phyloP scores from a whole-genome alignment of 805 yeast genomes.

The Nakazawaea sp. region DNA sequence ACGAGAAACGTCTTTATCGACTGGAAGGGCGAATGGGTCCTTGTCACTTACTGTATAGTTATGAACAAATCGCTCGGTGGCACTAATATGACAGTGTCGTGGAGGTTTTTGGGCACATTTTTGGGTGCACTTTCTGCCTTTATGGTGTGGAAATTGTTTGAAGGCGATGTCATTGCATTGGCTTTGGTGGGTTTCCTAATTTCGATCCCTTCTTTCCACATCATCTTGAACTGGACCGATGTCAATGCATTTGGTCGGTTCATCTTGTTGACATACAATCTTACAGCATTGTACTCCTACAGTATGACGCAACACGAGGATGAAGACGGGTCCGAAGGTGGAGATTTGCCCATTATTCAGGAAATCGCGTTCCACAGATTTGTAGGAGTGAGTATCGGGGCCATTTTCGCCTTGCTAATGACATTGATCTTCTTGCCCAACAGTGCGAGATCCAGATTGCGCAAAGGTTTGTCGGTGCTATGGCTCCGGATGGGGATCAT shows the following conservation, averaged over 20 bases:
- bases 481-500: constrained; percentile 79
- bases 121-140: constrained; percentile 63
- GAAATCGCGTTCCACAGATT: constrained; percentile 79
- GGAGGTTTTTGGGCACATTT: constrained; percentile 70
- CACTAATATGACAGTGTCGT: constrained; percentile 69
- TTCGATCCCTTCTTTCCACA: constrained; percentile 41
- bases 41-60: constrained; percentile 75
- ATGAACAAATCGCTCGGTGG: constrained; percentile 86
- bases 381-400: constrained; percentile 65
- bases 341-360: constrained; percentile 56
- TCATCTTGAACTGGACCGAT: constrained; percentile 62
- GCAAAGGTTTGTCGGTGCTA: constrained; percentile 55
- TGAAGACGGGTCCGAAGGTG: constrained; percentile 60
- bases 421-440: constrained; percentile 64
- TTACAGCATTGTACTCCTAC: constrained; percentile 72
- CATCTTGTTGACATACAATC: constrained; percentile 66
- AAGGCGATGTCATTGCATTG: constrained; percentile 47
- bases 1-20: constrained; percentile 47
- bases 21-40: constrained; percentile 82
- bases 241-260: constrained; percentile 64
- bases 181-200: constrained; percentile 41
- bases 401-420: constrained; percentile 68
- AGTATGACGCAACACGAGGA: constrained; percentile 54
- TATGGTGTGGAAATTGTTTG: constrained; percentile 48
- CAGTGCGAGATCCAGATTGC: constrained; percentile 65